phyloP scores from a whole-genome alignment of 805 yeast species.

The Schwanniomyces sp. region DNA sequence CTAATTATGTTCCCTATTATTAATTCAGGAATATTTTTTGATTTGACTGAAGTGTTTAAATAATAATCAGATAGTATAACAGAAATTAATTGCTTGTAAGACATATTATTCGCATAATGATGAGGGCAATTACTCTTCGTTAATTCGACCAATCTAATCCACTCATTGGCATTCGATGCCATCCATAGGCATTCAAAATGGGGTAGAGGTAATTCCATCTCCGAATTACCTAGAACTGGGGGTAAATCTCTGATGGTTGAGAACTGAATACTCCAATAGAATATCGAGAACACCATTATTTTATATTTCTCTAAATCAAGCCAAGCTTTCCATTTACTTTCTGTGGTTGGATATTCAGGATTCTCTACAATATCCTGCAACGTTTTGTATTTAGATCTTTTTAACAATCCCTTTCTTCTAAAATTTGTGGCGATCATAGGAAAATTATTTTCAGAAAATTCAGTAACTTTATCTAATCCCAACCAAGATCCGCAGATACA shows the following conservation, averaged over 20 bases:
- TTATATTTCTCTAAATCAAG: background rate
- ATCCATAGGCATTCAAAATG: background rate
- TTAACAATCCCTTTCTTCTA: background rate
- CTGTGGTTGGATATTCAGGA: background rate
- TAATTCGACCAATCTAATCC: slow-evolving; percentile 1
- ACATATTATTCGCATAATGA: slow-evolving; percentile 1
- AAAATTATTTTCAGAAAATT: background rate
- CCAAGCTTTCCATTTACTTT: slow-evolving; percentile 1
- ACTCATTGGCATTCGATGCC: slow-evolving; percentile 1
- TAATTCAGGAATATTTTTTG: background rate
- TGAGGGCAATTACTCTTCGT: background rate
- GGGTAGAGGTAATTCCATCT: slow-evolving; percentile 1
- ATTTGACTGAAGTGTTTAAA: background rate
- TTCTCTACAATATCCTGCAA: background rate
- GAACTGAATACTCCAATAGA: slow-evolving; percentile 1
- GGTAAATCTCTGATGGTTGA: background rate
- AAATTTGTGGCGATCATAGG: background rate
- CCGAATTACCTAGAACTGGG: background rate
- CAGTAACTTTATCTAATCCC: background rate
- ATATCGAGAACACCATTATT: background rate
- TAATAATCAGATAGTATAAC: background rate
- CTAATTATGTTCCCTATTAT: background rate
- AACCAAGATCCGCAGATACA: slow-evolving; percentile 1
- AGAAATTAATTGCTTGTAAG: background rate
- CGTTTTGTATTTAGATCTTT: background rate